Evolutionary conservation across 2,329 filamentous ascomycete species (phyloP).

Genomic region (Furcasterigmium furcatum): DNA sequence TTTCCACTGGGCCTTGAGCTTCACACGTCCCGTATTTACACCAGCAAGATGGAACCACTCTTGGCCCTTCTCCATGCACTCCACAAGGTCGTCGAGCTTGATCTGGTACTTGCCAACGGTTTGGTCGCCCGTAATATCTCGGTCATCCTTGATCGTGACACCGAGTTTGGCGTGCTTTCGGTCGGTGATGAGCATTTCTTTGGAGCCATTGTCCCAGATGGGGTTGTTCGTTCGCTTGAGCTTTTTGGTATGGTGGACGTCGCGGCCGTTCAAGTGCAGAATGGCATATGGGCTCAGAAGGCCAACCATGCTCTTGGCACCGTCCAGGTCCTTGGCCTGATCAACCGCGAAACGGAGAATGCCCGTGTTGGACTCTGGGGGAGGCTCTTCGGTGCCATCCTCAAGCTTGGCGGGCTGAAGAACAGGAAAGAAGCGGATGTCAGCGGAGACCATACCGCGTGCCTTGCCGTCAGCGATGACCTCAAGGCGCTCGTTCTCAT

Average conservation of each 20-base stretch:
- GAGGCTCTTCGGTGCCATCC: slow-evolving; percentile 75
- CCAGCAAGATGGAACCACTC: slow-evolving; percentile 93
- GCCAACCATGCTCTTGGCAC: slow-evolving; percentile 86
- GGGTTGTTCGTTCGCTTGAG: slow-evolving; percentile 97
- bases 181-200: slow-evolving; percentile 94
- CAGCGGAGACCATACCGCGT: slow-evolving; percentile 74
- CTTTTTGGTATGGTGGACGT: slow-evolving; percentile 85
- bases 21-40: slow-evolving; percentile 77
- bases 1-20: slow-evolving; percentile 93
- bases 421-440: slow-evolving; percentile 94
- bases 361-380: slow-evolving; percentile 88
- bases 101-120: slow-evolving; percentile 91
- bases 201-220: slow-evolving; percentile 89
- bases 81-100: slow-evolving; percentile 89
- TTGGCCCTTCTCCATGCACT: slow-evolving; percentile 85
- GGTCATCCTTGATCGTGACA: slow-evolving; percentile 91
- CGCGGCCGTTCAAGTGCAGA: slow-evolving; percentile 86
- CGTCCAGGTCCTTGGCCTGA: slow-evolving; percentile 94
- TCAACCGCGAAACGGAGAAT: slow-evolving; percentile 92
- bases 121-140: slow-evolving; percentile 79
- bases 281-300: slow-evolving; percentile 87
- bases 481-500: slow-evolving; percentile 83
- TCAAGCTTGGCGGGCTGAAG: slow-evolving; percentile 67
- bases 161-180: slow-evolving; percentile 87
- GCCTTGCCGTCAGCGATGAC: slow-evolving; percentile 80